Evolutionary conservation across 495 filamentous ascomycete species (phyloP).

Genomic region (Tuber magnatum): DNA sequence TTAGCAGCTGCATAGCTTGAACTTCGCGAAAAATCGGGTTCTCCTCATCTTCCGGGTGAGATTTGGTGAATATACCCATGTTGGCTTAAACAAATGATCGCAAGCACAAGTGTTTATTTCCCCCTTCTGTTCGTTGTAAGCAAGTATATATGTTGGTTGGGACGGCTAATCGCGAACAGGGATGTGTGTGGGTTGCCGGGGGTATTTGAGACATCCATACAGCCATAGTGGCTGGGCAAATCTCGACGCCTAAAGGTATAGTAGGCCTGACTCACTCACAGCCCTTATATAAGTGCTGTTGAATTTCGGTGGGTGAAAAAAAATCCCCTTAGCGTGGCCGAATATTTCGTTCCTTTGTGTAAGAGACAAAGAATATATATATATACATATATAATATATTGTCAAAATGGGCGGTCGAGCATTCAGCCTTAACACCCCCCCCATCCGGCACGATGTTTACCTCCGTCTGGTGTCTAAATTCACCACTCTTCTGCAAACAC

Average conservation of each 20-base stretch:
- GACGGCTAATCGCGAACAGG: background rate
- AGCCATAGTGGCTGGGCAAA: background rate
- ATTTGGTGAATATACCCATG: background rate
- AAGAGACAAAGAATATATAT: background rate
- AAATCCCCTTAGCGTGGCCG: background rate
- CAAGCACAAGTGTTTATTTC: background rate
- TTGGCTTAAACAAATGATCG: background rate
- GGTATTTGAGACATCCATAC: background rate
- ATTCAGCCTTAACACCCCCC: conserved; percentile 54
- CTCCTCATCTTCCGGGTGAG: background rate
- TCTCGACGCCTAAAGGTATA: background rate
- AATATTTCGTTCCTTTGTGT: background rate
- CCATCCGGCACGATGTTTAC: conserved; percentile 52
- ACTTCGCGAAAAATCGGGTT: background rate
- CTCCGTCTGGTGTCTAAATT: conserved; percentile 43
- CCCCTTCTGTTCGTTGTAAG: background rate
- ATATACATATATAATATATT: no score
- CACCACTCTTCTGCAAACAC: conserved; percentile 43
- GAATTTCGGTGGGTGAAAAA: background rate
- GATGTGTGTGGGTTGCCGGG: background rate
- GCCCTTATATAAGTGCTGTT: background rate
- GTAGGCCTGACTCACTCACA: conserved; percentile 1
- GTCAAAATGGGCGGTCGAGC: conserved; percentile 54
- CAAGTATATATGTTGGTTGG: background rate
- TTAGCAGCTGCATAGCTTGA: background rate